Percentiles rank a stretch among this genome's conserved stretches.
Conservation (phyloP, 139 green algal genomes). For the Chlamydomonas sp. region DNA sequence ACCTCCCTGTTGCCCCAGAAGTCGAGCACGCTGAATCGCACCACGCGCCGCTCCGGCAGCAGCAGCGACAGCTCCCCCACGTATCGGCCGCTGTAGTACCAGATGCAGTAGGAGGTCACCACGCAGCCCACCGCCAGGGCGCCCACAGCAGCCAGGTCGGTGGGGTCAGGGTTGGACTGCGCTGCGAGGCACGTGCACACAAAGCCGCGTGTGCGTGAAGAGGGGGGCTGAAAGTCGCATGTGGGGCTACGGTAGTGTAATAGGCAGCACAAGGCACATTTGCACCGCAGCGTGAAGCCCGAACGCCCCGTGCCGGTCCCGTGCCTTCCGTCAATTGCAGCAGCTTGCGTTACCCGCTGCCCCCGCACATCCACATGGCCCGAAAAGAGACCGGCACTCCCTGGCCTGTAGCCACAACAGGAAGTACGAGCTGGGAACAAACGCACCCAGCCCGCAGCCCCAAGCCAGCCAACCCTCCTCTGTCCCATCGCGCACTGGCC, state of each 20-base stretch:
- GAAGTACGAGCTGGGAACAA: neutral
- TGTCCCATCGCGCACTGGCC: neutral
- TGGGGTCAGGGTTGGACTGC: constrained; percentile 31
- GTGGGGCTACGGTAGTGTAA: no score
- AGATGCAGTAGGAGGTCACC: constrained; percentile 61
- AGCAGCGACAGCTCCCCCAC: constrained; percentile 82
- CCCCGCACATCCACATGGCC: neutral
- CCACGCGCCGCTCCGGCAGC: constrained; percentile 36
- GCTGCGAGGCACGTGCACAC: neutral
- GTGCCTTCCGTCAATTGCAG: no score
- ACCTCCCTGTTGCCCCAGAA: constrained; percentile 86
- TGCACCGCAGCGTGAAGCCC: neutral
- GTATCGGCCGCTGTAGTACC: constrained; percentile 78
- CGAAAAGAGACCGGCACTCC: neutral
- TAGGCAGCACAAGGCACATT: neutral
- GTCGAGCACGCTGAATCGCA: constrained; percentile 74
- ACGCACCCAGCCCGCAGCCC: neutral
- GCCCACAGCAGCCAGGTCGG: constrained; percentile 38
- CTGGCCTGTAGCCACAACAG: neutral
- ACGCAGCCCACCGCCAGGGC: constrained; percentile 54
- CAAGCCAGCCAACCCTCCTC: no score
- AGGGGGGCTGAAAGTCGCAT: neutral
- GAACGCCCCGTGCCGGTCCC: no score
- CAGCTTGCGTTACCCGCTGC: neutral
- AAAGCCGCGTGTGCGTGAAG: neutral